phyloP scores from a whole-genome alignment of 2,329 filamentous ascomycete genomes.

The Epichloe brachyelytri region DNA sequence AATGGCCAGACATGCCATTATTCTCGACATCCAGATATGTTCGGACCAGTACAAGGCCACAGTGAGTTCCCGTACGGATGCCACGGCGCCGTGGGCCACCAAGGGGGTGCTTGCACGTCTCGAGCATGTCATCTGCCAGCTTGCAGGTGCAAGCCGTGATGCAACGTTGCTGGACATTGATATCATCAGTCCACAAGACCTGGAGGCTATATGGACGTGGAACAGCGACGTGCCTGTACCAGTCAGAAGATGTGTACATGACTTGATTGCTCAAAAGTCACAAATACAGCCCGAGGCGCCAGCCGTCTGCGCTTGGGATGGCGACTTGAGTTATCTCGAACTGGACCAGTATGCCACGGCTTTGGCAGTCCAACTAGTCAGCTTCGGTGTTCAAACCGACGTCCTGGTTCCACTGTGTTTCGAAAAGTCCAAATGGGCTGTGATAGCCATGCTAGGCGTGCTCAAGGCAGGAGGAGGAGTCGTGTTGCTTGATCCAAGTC shows the following conservation, averaged over 20 bases:
- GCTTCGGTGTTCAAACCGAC: constrained; percentile 17
- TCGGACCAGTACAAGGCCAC: neutral
- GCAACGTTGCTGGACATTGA: neutral
- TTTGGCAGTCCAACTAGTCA: constrained; percentile 26
- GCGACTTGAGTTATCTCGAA: constrained; percentile 31
- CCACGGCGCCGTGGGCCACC: neutral
- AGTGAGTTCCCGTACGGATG: neutral
- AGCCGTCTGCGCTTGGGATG: constrained; percentile 39
- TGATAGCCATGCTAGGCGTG: constrained; percentile 30
- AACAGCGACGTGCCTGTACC: constrained; percentile 28
- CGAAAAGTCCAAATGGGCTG: constrained; percentile 34
- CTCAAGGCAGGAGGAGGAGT: constrained; percentile 37
- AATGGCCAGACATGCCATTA: neutral
- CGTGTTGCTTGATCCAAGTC: constrained; percentile 32
- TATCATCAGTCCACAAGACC: constrained; percentile 13
- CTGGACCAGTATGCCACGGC: constrained; percentile 28
- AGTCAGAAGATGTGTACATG: constrained; percentile 32
- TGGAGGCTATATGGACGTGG: constrained; percentile 34
- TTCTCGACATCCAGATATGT: neutral
- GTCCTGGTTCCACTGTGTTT: constrained; percentile 35
- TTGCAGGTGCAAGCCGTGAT: neutral
- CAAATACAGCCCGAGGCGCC: constrained; percentile 22
- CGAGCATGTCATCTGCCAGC: neutral
- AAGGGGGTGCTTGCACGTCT: neutral
- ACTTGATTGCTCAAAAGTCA: constrained; percentile 29